Evolutionary conservation across 2,329 filamentous ascomycete species (phyloP).

Genomic region (Fusarium illudens): DNA sequence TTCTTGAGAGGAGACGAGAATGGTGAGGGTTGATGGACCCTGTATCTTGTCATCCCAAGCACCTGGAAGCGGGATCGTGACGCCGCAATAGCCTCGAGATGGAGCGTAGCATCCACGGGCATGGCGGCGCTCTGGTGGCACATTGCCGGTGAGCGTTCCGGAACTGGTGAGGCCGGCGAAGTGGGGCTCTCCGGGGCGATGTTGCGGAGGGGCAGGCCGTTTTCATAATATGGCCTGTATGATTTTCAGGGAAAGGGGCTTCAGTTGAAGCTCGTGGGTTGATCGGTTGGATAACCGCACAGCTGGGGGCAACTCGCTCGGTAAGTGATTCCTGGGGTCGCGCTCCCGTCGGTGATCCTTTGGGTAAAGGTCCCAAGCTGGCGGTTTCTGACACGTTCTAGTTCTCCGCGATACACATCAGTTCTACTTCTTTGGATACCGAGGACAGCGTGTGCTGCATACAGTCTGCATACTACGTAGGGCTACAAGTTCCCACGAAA

Average conservation of each 20-base stretch:
- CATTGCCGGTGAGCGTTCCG: slow-evolving; percentile 3
- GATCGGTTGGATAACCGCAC: slow-evolving; percentile 1
- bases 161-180: slow-evolving; percentile 4
- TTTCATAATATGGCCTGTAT: slow-evolving; percentile 9
- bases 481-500: neutral
- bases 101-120: slow-evolving; percentile 7
- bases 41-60: neutral
- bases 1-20: neutral
- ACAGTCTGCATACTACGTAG: neutral
- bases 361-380: neutral
- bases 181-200: slow-evolving; percentile 5
- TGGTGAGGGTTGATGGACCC: neutral
- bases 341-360: slow-evolving; percentile 5
- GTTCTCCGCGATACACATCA: neutral
- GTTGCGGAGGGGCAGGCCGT: neutral
- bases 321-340: neutral
- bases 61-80: neutral
- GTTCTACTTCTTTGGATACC: slow-evolving; percentile 4
- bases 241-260: neutral
- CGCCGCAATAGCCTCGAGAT: slow-evolving; percentile 6
- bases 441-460: neutral
- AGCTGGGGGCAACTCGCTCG: neutral
- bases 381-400: slow-evolving; percentile 1
- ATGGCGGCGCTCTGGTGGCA: neutral
- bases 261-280: neutral